A percentile compares a stretch with the other conserved stretches of the same genome.
These are phyloP conservation scores for Ophiostoma piceae DNA, from an alignment of 2,329 filamentous ascomycete genomes.

Conservation along the genomic window DNA sequence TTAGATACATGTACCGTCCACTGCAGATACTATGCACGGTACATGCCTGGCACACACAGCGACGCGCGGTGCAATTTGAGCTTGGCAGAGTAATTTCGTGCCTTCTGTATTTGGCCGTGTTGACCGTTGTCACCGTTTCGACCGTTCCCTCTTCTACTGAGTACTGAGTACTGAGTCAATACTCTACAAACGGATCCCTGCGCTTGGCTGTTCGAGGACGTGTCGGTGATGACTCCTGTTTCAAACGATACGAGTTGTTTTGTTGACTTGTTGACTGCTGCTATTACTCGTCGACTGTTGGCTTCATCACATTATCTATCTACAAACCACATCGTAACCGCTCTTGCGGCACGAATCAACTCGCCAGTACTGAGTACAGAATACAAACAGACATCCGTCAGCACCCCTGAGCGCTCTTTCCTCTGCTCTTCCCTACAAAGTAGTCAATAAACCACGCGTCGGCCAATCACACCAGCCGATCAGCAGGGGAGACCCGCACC, in stretches of 20 bases:
- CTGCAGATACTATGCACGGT: not conserved
- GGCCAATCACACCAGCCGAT: not conserved
- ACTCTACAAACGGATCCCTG: not conserved
- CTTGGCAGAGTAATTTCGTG: too few species aligned
- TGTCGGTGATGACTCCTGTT: slow-evolving; percentile 4
- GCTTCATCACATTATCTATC: not conserved
- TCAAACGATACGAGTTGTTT: not conserved
- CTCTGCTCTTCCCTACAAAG: too few species aligned
- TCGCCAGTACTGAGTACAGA: not conserved
- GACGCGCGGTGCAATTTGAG: slow-evolving; percentile 14
- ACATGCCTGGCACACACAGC: not conserved
- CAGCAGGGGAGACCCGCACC: not conserved
- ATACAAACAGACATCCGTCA: not conserved
- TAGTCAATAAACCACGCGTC: not conserved
- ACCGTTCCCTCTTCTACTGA: too few species aligned
- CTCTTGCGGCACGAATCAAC: not conserved
- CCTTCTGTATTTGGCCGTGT: too few species aligned
- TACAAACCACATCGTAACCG: not conserved
- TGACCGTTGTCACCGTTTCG: too few species aligned
- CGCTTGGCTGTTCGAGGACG: not conserved
- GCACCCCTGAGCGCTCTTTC: too few species aligned
- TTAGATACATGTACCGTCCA: not conserved
- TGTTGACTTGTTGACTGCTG: not conserved
- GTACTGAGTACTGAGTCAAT: too few species aligned
- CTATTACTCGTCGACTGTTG: not conserved